Base-by-base conservation (phyloP, 2,329 filamentous ascomycete species). In the Fusarium acutatum region DNA sequence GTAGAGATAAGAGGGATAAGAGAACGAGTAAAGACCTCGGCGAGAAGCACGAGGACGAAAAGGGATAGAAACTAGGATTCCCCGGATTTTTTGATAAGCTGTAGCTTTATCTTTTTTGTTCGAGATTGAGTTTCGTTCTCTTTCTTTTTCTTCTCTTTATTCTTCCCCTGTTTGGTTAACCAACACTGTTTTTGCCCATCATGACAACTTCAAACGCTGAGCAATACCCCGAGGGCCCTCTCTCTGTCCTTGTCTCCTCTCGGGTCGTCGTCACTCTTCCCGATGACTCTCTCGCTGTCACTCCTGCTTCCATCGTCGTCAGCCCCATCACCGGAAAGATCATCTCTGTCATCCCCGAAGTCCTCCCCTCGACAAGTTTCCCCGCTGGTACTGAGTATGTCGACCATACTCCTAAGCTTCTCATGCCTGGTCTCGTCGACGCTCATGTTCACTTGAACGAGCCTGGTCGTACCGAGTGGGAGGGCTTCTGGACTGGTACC, bases 371-470 rank as follows among this genome's bases (percentile, higher is more conserved):
- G n/a, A 88, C 89, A 11, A 88, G 90, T 46, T 98, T 98, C 81
- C 92, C 95, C 3, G 79, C 87, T 0, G 90, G 89, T 43, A 91
- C 92, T 13, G 86, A 87, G 11, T 98, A 98, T 82, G 88, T 90
- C 75, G 92, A 99, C 85, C 91, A 97, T 84, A 94, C 93, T 28
- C 94, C 96, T 17, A 89, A 92, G 82, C 88, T 98, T 52, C 86
- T 99, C 43, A 88, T 98, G 38, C 96, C 96, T 0, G 96, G 96
- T 26, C 87, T 99, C 35, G 96, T 99, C 24, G 96, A 99, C 81
- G 96, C 96, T 40, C 96, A 99, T 82, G 96, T 99, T 41, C 96
- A 99, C 84, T 90, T 98, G 77, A 98, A 98, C 80, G 96, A 99
- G 84, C 96, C 96, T 1, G 96, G 96, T 46, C 90, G 96, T 64